Conservation (phyloP, 2,329 filamentous ascomycete species). For the Penicillium sp. region DNA sequence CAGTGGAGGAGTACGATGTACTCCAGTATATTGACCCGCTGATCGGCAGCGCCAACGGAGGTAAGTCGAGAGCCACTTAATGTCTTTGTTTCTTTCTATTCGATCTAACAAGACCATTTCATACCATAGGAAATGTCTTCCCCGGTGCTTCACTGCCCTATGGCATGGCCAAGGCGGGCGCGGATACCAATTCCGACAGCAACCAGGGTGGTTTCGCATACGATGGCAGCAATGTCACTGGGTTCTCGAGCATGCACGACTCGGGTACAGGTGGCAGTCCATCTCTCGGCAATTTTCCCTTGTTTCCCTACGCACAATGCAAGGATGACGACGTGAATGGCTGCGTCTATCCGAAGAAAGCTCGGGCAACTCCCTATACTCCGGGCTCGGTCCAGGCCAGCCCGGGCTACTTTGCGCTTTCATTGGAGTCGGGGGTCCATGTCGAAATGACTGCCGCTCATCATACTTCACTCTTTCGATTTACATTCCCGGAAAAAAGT, state of each 20-base stretch:
- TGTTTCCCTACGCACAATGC: conserved; percentile 71
- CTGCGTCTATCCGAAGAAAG: conserved; percentile 65
- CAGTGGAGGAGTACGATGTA: conserved; percentile 46
- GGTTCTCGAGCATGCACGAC: conserved; percentile 60
- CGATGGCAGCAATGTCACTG: conserved; percentile 58
- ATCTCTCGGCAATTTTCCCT: conserved; percentile 74
- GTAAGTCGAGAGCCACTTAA: conserved; percentile 28
- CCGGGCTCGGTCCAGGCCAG: conserved; percentile 61
- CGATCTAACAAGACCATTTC: conserved; percentile 1
- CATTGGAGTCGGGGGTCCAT: conserved; percentile 61
- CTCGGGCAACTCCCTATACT: conserved; percentile 56
- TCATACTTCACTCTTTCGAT: conserved; percentile 68
- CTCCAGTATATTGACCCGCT: conserved; percentile 57
- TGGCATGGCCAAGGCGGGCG: conserved; percentile 63
- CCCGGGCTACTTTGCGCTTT: conserved; percentile 70
- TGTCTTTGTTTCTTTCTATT: neutral
- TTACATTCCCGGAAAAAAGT: conserved; percentile 60
- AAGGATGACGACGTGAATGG: conserved; percentile 64
- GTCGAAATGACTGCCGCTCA: conserved; percentile 71
- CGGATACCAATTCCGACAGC: conserved; percentile 56
- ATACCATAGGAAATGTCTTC: conserved; percentile 59
- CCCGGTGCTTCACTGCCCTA: conserved; percentile 62
- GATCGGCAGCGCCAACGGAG: conserved; percentile 60
- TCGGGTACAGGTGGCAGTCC: conserved; percentile 59
- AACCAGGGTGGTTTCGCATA: conserved; percentile 64